Evolutionary conservation across 345 rosid species (phyloP), one percentile per base, ranked within the genome.

Genomic region (Aurinia saxatilis): DNA sequence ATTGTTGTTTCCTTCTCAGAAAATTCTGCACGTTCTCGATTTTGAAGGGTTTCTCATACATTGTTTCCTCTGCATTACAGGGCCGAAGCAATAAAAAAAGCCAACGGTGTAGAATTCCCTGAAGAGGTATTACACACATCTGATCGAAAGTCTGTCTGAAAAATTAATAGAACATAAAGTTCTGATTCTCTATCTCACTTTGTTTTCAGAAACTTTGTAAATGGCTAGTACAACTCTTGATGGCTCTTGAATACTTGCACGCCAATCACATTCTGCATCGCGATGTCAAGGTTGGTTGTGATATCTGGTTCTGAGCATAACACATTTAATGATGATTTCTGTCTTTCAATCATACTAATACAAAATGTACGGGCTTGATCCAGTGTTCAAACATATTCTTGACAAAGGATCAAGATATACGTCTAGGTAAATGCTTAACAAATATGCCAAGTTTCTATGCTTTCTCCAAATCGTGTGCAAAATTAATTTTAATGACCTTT

Each of bases 171-270:
- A 15, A 35, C 38, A 15, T 8, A 27, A 4, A 42, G 47, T 12
- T 41, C 15, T 65, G 50, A 42, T 51, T 29, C 57, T 63, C 44
- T 25, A 57, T 41, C 16, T 56, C 48, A 15, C 42, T 58, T 66
- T 61, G 33, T 53, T 77, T 54, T 54, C 82, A 93, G 99, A 90
- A 85, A 73, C 90, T 93, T 44, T 93, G 99, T 59, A 90, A 82
- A 66, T 92, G 98, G 97, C 79, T 92, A 25, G 93, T 89, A 42
- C 95, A 92, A 70, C 98, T 92, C 65, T 76, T 92, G 55, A 85
- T 92, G 95, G 98, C 98, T 16, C 96, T 92, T 49, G 98, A 92
- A 69, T 92, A 92, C 81, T 77, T 92, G 83, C 97, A 89, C 58
- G 78, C 65, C 44, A 92, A 75, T 74, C 97, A 92, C 57, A 85